phyloP scores from a whole-genome alignment of 2,329 filamentous ascomycete genomes.

The Hirsutella thompsonii region DNA sequence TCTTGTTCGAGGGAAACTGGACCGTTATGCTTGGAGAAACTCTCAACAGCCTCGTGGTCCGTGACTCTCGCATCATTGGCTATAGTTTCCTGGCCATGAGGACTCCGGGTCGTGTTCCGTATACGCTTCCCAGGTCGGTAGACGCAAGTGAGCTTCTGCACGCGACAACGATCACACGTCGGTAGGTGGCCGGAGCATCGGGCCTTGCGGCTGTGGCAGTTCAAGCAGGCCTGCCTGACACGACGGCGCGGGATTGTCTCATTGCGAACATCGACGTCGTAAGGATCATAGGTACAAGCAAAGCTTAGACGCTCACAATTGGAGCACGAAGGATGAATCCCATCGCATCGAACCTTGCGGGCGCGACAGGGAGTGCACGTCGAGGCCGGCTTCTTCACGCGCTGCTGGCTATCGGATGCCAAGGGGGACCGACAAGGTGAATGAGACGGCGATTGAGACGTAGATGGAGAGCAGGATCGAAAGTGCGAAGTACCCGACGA shows the following conservation, averaged over 20 bases:
- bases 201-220: constrained; percentile 45
- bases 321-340: constrained; percentile 37
- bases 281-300: constrained; percentile 35
- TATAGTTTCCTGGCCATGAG: constrained; percentile 4
- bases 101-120: constrained; percentile 11
- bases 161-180: constrained; percentile 35
- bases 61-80: no score
- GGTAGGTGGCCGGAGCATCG: constrained; percentile 45
- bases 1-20: no score
- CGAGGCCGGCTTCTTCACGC: constrained; percentile 14
- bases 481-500: not conserved
- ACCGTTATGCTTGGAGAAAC: no score
- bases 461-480: not conserved
- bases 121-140: constrained; percentile 36
- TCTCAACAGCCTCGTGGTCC: no score
- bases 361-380: constrained; percentile 42
- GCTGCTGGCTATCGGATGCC: not conserved
- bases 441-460: not conserved
- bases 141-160: constrained; percentile 41
- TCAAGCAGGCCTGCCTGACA: constrained; percentile 42
- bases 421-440: not conserved
- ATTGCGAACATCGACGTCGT: constrained; percentile 28
- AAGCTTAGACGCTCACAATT: constrained; percentile 47
- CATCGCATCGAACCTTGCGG: constrained; percentile 47
- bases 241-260: constrained; percentile 36